Base-by-base conservation (phyloP, 352 stramenopile genomes). In the Phytophthora ohioensis region DNA sequence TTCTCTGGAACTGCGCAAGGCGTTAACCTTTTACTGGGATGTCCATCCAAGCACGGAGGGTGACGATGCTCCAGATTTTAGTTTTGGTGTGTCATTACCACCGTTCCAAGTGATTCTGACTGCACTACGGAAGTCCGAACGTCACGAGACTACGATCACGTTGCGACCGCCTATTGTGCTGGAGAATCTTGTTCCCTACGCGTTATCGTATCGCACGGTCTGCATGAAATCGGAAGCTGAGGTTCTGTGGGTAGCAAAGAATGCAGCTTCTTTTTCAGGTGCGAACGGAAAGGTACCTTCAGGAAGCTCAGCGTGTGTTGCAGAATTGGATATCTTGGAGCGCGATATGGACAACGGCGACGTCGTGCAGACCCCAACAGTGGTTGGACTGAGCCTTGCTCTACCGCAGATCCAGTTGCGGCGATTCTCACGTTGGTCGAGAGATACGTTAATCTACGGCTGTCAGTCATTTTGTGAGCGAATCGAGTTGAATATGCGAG, bases 21-120 rank as follows among this genome's bases (percentile, higher is more conserved):
- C 86, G 15, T 59, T 91, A 53, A 94, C 85, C 8, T 93, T 93
- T 58, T 93, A 91, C 62, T 93, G 86, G 86, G 80, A 92, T 59
- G 74, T 80, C 0, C 82, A 89, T 59, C 83, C 82, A 32, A 84
- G 66, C 13, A 49, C 69, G 34, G 45, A 45, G 3, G 38, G 34
- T 9, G 53, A 68, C 13, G 53, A 62, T 53, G 3, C 12, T 47
- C 21, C 30, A 52, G 63, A 81, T 54, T 57, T 65, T 12, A 55
- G 53, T 9, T 90, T 89, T 67, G 70, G 60, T 42, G 78, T 90
- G 2, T 84, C 84, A 13, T 45, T 89, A 1, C 83, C 87, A 30
- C 85, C 87, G 17, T 93, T 92, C 42, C 87, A 94, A 78, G 60
- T 94, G 27, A 88, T 94, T 49, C 35, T 94, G 43, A 93, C 87